phyloP scores from a whole-genome alignment of 2,329 filamentous ascomycete species.

The Clarireedia homoeocarpa region DNA sequence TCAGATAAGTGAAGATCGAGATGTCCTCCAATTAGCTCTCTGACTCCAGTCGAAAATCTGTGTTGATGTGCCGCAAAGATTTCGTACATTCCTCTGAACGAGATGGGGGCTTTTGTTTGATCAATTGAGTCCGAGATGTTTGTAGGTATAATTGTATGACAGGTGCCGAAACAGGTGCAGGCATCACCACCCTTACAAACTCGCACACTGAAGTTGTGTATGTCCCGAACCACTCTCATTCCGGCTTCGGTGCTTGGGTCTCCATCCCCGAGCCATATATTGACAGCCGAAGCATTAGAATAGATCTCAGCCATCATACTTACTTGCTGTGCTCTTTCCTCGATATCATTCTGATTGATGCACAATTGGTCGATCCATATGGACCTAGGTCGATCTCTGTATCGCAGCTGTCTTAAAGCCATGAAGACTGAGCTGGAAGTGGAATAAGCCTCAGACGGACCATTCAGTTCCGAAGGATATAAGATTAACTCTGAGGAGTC shows the following conservation, averaged over 20 bases:
- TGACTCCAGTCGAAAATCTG: no score
- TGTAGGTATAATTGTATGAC: no score
- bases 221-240: no score
- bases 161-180: no score
- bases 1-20: no score
- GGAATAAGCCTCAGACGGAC: not conserved
- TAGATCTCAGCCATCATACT: constrained; percentile 2
- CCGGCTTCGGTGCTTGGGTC: not conserved
- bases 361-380: constrained; percentile 6
- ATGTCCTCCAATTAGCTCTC: no score
- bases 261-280: not conserved
- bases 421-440: not conserved
- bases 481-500: not conserved
- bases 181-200: no score
- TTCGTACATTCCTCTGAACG: no score
- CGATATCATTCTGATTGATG: constrained; percentile 6
- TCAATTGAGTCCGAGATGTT: no score
- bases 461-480: not conserved
- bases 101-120: no score
- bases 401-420: not conserved
- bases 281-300: not conserved
- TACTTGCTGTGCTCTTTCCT: constrained; percentile 3
- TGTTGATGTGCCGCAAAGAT: no score
- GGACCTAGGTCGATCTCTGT: not conserved
- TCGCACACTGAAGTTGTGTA: no score